phyloP scores from a whole-genome alignment of 345 rosid genomes.

The Firmiana major region DNA sequence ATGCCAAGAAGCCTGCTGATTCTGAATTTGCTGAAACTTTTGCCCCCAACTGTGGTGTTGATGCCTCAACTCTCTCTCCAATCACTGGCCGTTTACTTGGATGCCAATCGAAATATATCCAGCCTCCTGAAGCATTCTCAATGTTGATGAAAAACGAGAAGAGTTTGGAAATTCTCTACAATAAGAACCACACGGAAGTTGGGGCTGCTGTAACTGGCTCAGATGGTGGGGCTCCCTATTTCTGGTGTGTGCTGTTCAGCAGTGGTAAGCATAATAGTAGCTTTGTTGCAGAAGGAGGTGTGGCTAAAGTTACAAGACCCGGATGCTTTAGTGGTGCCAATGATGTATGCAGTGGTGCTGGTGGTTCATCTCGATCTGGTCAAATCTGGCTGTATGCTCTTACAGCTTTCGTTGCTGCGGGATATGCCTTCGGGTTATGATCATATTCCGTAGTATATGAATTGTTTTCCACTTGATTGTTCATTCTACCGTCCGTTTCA shows the following conservation, averaged over 20 bases:
- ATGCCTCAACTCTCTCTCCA: constrained; percentile 43
- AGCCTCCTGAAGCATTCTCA: constrained; percentile 57
- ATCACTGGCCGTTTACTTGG: constrained; percentile 67
- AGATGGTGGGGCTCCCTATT: constrained; percentile 63
- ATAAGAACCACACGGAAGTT: constrained; percentile 63
- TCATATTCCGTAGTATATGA: background rate
- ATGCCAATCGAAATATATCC: constrained; percentile 49
- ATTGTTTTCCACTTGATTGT: constrained; percentile 8
- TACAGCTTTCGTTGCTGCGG: constrained; percentile 26
- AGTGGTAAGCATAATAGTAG: constrained; percentile 54
- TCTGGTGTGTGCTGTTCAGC: constrained; percentile 80
- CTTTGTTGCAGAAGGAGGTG: constrained; percentile 51
- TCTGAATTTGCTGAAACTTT: constrained; percentile 49
- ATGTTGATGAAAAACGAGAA: constrained; percentile 45
- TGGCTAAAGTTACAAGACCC: constrained; percentile 44
- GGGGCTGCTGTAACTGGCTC: constrained; percentile 62
- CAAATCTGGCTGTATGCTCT: constrained; percentile 22
- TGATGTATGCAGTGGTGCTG: constrained; percentile 49
- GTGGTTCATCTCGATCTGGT: constrained; percentile 19
- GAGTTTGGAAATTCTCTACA: constrained; percentile 50
- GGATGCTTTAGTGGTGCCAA: constrained; percentile 81
- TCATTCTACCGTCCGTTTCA: constrained; percentile 12
- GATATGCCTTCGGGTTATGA: constrained; percentile 33
- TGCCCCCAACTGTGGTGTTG: constrained; percentile 64
- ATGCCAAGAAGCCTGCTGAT: constrained; percentile 65